Conservation (phyloP, 176 grass and related monocot genomes). For the Thinopyrum elongatum region DNA sequence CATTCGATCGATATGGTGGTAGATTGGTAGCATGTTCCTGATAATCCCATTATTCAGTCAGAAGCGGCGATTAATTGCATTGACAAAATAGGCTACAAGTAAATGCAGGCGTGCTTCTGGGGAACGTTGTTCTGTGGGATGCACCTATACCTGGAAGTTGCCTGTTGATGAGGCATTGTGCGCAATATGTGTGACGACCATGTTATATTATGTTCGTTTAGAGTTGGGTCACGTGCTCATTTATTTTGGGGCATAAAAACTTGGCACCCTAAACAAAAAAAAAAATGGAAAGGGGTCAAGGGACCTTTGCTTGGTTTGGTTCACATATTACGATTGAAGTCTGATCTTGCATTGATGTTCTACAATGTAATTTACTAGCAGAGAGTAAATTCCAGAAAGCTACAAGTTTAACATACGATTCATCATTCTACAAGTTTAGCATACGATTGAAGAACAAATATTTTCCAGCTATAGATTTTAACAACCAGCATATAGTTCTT, state of each 20-base stretch:
- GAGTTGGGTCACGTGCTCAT: background rate
- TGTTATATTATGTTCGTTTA: background rate
- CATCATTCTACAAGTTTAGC: background rate
- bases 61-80: background rate
- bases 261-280: background rate
- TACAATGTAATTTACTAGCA: background rate
- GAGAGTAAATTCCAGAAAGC: background rate
- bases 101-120: background rate
- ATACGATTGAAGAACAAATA: background rate
- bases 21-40: background rate
- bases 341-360: background rate
- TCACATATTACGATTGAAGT: background rate
- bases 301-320: background rate
- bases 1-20: background rate
- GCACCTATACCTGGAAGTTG: background rate
- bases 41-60: background rate
- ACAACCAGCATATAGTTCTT: background rate
- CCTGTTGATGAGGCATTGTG: background rate
- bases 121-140: background rate
- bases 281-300: background rate
- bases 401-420: background rate
- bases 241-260: background rate
- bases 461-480: background rate
- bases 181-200: background rate
- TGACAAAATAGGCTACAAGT: background rate